A percentile compares a stretch with the other conserved stretches of the same genome.
phyloP scores from a whole-genome alignment of 2,329 filamentous ascomycete species.

The Colletotrichum lindemuthianum region DNA sequence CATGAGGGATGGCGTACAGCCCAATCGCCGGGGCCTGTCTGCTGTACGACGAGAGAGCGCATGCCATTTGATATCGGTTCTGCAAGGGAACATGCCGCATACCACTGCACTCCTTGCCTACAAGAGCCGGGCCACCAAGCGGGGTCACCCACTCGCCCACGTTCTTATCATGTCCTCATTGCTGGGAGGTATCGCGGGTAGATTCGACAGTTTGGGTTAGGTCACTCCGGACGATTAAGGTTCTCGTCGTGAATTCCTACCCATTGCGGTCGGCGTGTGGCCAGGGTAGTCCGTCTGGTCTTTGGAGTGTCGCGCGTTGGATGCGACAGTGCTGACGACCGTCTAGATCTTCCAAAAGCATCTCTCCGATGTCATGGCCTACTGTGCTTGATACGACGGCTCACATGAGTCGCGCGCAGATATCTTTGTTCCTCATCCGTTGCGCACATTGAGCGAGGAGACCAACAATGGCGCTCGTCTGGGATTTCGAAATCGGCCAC shows the following conservation, averaged over 20 bases:
- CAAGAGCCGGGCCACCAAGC: slow-evolving; percentile 21
- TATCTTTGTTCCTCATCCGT: neutral
- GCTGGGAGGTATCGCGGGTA: slow-evolving; percentile 16
- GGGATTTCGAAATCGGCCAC: neutral
- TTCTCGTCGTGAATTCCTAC: slow-evolving; percentile 26
- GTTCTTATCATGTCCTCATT: slow-evolving; percentile 23
- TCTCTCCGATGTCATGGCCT: neutral
- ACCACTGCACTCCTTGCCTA: too few relatives aligned
- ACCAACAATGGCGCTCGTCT: slow-evolving; percentile 9
- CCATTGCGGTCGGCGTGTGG: slow-evolving; percentile 12
- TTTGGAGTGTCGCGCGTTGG: neutral
- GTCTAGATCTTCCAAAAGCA: slow-evolving; percentile 10
- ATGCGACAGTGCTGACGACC: neutral
- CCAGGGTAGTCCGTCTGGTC: neutral
- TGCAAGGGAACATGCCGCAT: slow-evolving; percentile 10
- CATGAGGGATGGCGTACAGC: neutral
- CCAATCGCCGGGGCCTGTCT: too few relatives aligned
- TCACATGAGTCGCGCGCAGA: neutral
- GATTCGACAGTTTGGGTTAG: slow-evolving; percentile 30
- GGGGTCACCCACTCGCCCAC: slow-evolving; percentile 23
- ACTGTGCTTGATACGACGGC: neutral
- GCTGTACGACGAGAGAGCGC: too few relatives aligned
- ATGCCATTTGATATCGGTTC: slow-evolving; percentile 5
- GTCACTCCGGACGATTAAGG: slow-evolving; percentile 1
- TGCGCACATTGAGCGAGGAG: too few relatives aligned